Evolutionary conservation across 225 moss, liverwort and hornwort genomes (phyloP), one percentile per base, ranked within the genome.

Genomic region (Pseudisothecium myosuroides): DNA sequence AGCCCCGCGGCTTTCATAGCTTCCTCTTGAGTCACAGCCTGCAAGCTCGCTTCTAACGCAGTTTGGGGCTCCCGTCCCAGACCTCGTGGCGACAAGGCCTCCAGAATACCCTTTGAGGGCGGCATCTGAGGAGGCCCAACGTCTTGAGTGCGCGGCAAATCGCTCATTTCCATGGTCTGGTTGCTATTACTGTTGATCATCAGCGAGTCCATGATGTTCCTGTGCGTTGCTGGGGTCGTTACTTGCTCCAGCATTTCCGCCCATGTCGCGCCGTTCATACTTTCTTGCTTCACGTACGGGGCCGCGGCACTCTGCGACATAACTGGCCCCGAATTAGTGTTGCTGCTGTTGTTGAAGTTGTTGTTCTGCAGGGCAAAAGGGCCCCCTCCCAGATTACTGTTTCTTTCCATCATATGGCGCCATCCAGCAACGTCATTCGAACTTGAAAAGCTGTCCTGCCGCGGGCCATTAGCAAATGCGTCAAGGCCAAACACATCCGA

Each of bases 51-150:
- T 91, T 97, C 98, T 63, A 97, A 92, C 45, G 88, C 81, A 50
- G 97, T 92, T 87, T 93, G 97, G 75, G 98, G 96, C 84, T 93
- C 97, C 37, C 97, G 94, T n/a, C 98, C 97, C 58, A 98, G 93
- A 61, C 96, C 94, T 49, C 94, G 86, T 15, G 98, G 97, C 73
- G 96, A 97, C 75, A 98, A 87, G 14, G 89, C 96, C 86, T 97
- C 98, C 58, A 90, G 65, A 61, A 98, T 97, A 39, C 96, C 97
- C 88, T 96, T 96, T 41, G 95, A 87, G 20, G 94, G 85, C 19
- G 95, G 87, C 32, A 93, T 45, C 43, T 92, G 92, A 69, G 92
- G 76, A 50, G 85, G 72, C 26, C 85, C 55, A 76, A 80, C 37
- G 34, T 93, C 93, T 65, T 93, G 92, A 27, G 60, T 76, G 39